Evolutionary conservation across 192 early-diverging fungal species (phyloP).

Genomic region (Coemansia sp.): DNA sequence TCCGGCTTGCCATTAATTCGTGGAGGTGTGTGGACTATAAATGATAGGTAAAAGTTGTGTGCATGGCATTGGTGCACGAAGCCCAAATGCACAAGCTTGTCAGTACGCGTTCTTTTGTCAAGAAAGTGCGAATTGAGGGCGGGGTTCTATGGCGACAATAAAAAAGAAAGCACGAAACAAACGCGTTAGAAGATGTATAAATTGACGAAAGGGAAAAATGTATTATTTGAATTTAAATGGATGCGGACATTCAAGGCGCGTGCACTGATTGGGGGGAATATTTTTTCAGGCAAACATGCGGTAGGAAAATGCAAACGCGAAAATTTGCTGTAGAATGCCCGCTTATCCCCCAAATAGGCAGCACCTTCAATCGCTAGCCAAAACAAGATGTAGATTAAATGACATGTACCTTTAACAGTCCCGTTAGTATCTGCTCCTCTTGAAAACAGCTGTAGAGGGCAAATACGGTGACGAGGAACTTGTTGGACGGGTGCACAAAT

Average conservation of each 20-base stretch:
- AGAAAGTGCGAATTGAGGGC: too few relatives aligned
- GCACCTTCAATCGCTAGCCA: background rate
- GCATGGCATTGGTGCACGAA: slow-evolving; percentile 12
- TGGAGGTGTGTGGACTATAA: slow-evolving; percentile 2
- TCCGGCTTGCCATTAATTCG: slow-evolving; percentile 44
- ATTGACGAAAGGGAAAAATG: background rate
- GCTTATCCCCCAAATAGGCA: background rate
- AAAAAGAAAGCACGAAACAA: background rate
- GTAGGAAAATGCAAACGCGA: background rate
- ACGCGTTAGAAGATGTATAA: background rate
- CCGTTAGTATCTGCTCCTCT: background rate
- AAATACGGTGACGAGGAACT: background rate
- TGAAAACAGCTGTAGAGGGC: background rate
- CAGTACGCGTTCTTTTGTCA: background rate
- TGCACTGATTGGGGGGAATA: background rate
- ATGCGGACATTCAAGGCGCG: background rate
- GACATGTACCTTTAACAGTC: background rate
- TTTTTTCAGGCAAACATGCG: background rate
- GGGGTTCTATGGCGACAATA: background rate
- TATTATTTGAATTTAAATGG: background rate
- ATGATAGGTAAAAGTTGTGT: background rate
- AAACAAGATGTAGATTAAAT: background rate
- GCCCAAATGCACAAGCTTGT: slow-evolving; percentile 9
- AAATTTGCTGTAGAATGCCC: background rate
- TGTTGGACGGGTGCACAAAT: background rate